phyloP scores from a whole-genome alignment of 805 yeast genomes.

The Clavispora fructus region DNA sequence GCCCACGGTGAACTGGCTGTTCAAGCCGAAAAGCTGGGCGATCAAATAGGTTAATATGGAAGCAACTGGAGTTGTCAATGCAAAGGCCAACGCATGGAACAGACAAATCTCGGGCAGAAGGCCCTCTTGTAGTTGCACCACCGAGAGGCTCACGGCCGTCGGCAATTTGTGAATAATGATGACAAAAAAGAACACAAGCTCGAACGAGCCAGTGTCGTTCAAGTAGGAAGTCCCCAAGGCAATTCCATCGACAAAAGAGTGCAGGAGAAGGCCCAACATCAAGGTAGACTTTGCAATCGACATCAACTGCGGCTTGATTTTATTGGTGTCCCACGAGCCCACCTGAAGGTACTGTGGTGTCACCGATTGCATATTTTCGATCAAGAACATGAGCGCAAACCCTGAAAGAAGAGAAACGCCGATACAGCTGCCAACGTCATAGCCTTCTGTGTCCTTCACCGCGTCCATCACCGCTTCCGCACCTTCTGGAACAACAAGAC shows the following conservation, averaged over 20 bases:
- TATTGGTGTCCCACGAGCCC: neutral
- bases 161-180: slow-evolving; percentile 71
- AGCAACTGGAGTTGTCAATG: slow-evolving; percentile 46
- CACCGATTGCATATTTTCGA: slow-evolving; percentile 34
- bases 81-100: slow-evolving; percentile 42
- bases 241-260: slow-evolving; percentile 68
- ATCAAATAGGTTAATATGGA: slow-evolving; percentile 47
- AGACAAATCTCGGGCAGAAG: slow-evolving; percentile 29
- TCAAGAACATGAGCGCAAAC: slow-evolving; percentile 46
- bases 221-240: slow-evolving; percentile 60
- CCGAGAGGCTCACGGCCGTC: slow-evolving; percentile 61
- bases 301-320: slow-evolving; percentile 22
- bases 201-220: slow-evolving; percentile 32
- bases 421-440: slow-evolving; percentile 12
- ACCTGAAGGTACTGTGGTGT: neutral
- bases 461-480: slow-evolving; percentile 37
- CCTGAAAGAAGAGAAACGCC: slow-evolving; percentile 52
- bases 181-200: slow-evolving; percentile 49
- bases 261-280: slow-evolving; percentile 60
- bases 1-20: slow-evolving; percentile 42
- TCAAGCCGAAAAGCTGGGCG: slow-evolving; percentile 24
- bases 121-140: slow-evolving; percentile 44
- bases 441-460: neutral
- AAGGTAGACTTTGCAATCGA: slow-evolving; percentile 30
- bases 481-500: slow-evolving; percentile 65